A percentile compares a stretch with the other conserved stretches of the same genome.
Evolutionary conservation across 2,329 filamentous ascomycete genomes (phyloP).

Genomic region (Fusarium sp.): DNA sequence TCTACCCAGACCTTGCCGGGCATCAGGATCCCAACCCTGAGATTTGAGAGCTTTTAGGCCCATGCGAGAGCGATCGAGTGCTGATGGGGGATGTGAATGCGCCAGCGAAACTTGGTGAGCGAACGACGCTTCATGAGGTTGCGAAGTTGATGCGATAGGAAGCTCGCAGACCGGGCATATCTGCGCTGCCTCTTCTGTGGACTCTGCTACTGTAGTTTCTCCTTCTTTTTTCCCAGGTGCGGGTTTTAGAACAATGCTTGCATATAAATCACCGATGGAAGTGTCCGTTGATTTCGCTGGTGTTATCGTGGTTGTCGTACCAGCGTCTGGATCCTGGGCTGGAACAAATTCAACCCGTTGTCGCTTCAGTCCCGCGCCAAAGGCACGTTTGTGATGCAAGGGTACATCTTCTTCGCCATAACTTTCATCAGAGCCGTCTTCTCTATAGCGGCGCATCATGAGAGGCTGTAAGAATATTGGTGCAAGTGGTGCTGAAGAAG

Average conservation of each 20-base stretch:
- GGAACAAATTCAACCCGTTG: slow-evolving; percentile 71
- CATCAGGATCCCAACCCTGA: slow-evolving; percentile 83
- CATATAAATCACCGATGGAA: slow-evolving; percentile 70
- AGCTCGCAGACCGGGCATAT: slow-evolving; percentile 57
- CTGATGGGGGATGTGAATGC: slow-evolving; percentile 80
- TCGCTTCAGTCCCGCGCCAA: slow-evolving; percentile 70
- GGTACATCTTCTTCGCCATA: slow-evolving; percentile 64
- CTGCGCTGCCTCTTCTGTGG: slow-evolving; percentile 27
- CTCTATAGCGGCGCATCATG: slow-evolving; percentile 50
- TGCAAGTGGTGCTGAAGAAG: slow-evolving; percentile 4
- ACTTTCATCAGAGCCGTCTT: slow-evolving; percentile 44
- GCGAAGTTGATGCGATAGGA: slow-evolving; percentile 51
- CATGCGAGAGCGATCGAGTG: slow-evolving; percentile 78
- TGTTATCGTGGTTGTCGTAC: slow-evolving; percentile 35
- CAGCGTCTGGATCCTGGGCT: slow-evolving; percentile 59
- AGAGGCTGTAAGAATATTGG: neutral
- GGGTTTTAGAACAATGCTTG: slow-evolving; percentile 73
- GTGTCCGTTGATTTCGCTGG: slow-evolving; percentile 41
- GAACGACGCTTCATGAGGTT: slow-evolving; percentile 72
- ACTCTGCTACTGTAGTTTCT: slow-evolving; percentile 34
- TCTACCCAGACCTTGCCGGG: slow-evolving; percentile 79
- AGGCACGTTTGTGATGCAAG: slow-evolving; percentile 67
- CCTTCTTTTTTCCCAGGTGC: slow-evolving; percentile 18
- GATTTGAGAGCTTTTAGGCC: slow-evolving; percentile 76
- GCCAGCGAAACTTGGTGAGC: slow-evolving; percentile 79